A percentile compares a stretch with the other conserved stretches of the same genome.
phyloP scores from a whole-genome alignment of 257 asterid genomes.

The Euphrasia confusa region DNA sequence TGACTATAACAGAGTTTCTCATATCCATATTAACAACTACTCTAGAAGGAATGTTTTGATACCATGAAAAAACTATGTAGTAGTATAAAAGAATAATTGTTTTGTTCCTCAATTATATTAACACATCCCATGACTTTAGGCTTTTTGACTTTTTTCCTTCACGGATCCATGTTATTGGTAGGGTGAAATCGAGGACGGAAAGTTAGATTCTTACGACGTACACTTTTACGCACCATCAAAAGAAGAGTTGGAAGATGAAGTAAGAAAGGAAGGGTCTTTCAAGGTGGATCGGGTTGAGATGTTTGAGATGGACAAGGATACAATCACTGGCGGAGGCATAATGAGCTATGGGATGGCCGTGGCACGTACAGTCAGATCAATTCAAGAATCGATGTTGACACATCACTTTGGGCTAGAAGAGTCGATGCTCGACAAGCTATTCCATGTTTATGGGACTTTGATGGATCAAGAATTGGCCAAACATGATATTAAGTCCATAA shows the following conservation, averaged over 20 bases:
- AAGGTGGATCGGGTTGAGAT: constrained; percentile 42
- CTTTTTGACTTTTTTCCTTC: background rate
- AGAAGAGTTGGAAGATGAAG: constrained; percentile 62
- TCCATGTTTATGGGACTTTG: constrained; percentile 54
- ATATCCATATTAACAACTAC: too few relatives aligned
- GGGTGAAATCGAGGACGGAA: constrained; percentile 67
- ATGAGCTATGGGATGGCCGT: constrained; percentile 61
- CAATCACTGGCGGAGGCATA: constrained; percentile 7
- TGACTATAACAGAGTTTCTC: too few relatives aligned
- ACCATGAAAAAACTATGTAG: too few relatives aligned
- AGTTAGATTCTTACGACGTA: constrained; percentile 58
- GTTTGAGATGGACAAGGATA: constrained; percentile 51
- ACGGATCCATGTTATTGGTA: constrained; percentile 7
- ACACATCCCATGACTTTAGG: background rate
- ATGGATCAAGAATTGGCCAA: constrained; percentile 55
- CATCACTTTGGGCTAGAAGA: constrained; percentile 57
- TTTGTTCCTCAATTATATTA: background rate
- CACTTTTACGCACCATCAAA: constrained; percentile 76
- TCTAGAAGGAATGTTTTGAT: too few relatives aligned
- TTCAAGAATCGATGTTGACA: constrained; percentile 73
- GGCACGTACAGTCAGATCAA: constrained; percentile 74
- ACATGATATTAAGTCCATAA: constrained; percentile 42
- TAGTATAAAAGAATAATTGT: too few relatives aligned
- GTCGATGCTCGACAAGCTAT: constrained; percentile 45
- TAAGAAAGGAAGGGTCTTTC: constrained; percentile 54